phyloP scores from a whole-genome alignment of 1,284 basidiomycete genomes.

The Boletellus deceptivus region DNA sequence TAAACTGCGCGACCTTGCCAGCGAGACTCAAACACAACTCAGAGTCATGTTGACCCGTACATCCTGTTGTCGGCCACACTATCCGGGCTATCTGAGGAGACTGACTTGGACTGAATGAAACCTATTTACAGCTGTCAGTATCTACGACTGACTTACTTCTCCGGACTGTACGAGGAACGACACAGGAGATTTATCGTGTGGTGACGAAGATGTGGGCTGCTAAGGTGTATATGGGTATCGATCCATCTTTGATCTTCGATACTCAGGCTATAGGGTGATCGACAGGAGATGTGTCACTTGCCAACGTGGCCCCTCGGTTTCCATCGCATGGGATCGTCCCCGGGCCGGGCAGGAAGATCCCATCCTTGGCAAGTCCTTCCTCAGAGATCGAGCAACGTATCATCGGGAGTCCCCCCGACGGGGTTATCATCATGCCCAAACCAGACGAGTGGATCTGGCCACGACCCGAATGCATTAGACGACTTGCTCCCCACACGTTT shows the following conservation, averaged over 20 bases:
- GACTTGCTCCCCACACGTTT: too few relatives aligned
- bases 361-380: too few relatives aligned
- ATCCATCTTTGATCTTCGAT: slow-evolving; percentile 4
- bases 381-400: too few relatives aligned
- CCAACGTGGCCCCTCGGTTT: slow-evolving; percentile 1
- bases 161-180: slow-evolving; percentile 34
- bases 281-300: slow-evolving; percentile 1
- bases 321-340: background rate
- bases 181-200: slow-evolving; percentile 47
- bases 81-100: background rate
- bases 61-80: slow-evolving; percentile 11
- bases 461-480: too few relatives aligned
- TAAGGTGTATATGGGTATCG: slow-evolving; percentile 36
- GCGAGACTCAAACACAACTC: slow-evolving; percentile 24
- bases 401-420: too few relatives aligned
- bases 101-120: slow-evolving; percentile 24
- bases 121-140: slow-evolving; percentile 20
- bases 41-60: slow-evolving; percentile 23
- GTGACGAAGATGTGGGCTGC: slow-evolving; percentile 44
- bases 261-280: background rate
- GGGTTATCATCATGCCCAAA: too few relatives aligned
- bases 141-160: slow-evolving; percentile 36
- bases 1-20: slow-evolving; percentile 13
- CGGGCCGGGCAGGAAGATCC: too few relatives aligned
- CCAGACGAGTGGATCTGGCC: too few relatives aligned